Conservation (phyloP, 1,284 basidiomycete genomes). For the Trichosporon ovoides region DNA sequence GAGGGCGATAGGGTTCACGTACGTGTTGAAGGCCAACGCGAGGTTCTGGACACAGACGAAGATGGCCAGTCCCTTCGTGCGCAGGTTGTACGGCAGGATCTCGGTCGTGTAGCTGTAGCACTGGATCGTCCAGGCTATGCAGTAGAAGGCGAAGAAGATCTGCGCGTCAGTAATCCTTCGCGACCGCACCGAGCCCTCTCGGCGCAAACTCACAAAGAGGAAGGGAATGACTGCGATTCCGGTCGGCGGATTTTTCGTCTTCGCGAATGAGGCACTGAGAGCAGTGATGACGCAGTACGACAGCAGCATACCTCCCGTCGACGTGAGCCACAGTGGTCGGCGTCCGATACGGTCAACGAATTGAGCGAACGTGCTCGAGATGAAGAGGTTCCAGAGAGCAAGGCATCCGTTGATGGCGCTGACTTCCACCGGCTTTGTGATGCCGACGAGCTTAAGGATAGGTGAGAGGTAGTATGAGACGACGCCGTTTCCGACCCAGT, state of each 20-base stretch:
- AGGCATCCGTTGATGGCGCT: slow-evolving; percentile 30
- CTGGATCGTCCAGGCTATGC: slow-evolving; percentile 21
- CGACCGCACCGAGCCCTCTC: too few relatives aligned
- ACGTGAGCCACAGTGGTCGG: slow-evolving; percentile 31
- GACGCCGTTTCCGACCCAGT: slow-evolving; percentile 34
- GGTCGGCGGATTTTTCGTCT: slow-evolving; percentile 17
- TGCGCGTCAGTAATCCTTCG: too few relatives aligned
- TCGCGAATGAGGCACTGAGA: slow-evolving; percentile 29
- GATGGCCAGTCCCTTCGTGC: slow-evolving; percentile 29
- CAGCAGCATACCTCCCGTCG: slow-evolving; percentile 30
- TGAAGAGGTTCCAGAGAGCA: slow-evolving; percentile 23
- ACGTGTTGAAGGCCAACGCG: slow-evolving; percentile 23
- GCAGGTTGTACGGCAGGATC: slow-evolving; percentile 27
- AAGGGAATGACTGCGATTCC: slow-evolving; percentile 39
- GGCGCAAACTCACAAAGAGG: slow-evolving; percentile 22
- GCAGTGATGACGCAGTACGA: slow-evolving; percentile 28
- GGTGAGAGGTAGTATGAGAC: slow-evolving; percentile 36
- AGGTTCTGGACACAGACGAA: slow-evolving; percentile 14
- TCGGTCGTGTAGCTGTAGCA: slow-evolving; percentile 26
- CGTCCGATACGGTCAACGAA: slow-evolving; percentile 26
- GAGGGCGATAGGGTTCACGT: slow-evolving; percentile 30
- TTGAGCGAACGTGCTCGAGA: slow-evolving; percentile 12
- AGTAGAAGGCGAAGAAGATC: slow-evolving; percentile 24
- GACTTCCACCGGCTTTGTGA: slow-evolving; percentile 28
- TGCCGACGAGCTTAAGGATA: slow-evolving; percentile 32